These are phyloP conservation scores for Lichtheimia hyalospora DNA, from an alignment of 371 early-diverging fungal genomes.

Conservation along the genomic window DNA sequence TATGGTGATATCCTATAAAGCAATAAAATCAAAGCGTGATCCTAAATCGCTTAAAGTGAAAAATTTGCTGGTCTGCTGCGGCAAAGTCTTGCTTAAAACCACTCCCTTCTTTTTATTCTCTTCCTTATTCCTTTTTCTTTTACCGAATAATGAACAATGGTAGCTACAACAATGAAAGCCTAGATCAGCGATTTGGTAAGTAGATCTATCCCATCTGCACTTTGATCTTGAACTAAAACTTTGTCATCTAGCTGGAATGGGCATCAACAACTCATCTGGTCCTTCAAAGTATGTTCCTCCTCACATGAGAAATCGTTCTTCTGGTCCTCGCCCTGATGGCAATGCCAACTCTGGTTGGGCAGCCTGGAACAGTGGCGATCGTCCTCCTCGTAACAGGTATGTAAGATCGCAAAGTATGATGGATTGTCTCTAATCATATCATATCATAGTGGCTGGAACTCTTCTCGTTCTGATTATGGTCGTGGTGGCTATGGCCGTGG, in stretches of 20 bases:
- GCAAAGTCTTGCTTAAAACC: neutral
- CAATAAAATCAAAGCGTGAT: too few species aligned
- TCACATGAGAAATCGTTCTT: constrained; percentile 49
- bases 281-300: constrained; percentile 53
- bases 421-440: neutral
- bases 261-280: constrained; percentile 50
- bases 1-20: too few species aligned
- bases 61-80: neutral
- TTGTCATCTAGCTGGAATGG: constrained; percentile 64
- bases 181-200: constrained; percentile 70
- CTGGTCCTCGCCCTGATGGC: constrained; percentile 7
- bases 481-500: constrained; percentile 36
- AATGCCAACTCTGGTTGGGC: constrained; percentile 22
- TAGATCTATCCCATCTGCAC: constrained; percentile 2
- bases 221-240: neutral
- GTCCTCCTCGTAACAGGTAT: constrained; percentile 18
- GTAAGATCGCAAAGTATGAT: constrained; percentile 1
- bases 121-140: constrained; percentile 22
- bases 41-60: too few species aligned
- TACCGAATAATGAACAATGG: constrained; percentile 55
- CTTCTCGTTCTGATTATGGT: constrained; percentile 51
- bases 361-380: constrained; percentile 19
- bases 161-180: constrained; percentile 58
- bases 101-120: constrained; percentile 15
- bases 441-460: constrained; percentile 39